Evolutionary conservation across 495 filamentous ascomycete species (phyloP), one percentile per base, ranked within the genome.

Genomic region (Podospora australis): DNA sequence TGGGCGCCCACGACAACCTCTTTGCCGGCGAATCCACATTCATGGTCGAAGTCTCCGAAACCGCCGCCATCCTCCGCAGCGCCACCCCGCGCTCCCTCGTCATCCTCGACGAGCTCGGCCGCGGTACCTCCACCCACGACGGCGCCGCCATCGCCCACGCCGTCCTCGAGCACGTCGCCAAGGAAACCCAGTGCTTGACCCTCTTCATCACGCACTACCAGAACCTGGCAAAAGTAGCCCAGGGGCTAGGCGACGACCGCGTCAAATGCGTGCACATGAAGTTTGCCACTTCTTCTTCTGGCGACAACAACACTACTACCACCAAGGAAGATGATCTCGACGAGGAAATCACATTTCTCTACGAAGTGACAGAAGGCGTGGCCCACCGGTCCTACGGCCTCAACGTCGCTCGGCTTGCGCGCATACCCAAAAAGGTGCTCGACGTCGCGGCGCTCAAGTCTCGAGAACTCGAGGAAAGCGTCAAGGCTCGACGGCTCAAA

Each of bases 171-270:
- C 78, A 90, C 51, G 79, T 96, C 54, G 82, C 91, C n/a, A 71
- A 79, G 29, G 80, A 87, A 2, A 71, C 82, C 2, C 71, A 73
- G 45, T 88, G 88, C 41, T 69, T 96, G 49, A 90, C 86, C 3
- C 71, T 96, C 16, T 98, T 98, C 71, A 92, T 97, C 62, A 98
- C 92, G 35, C 92, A 98, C 69, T 97, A 98, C 66, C 94, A 97
- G 62, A 79, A 79, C 50, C 78, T 98, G 2, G 82, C 85, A 9
- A 69, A 73, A 35, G 76, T 95, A 52, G 86, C 80, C 4, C 75
- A 79, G 11, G 77, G 79, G 4, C 86, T 90, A 50, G 68, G 71
- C 7, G 63, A 72, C 25, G 65, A 72, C 7, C 77, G 78, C 47
- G 72, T 90, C 16, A 78, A 70, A 47, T 91, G 90, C 59, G 83